phyloP scores from a whole-genome alignment of 1,139 yeast genomes.

The Sugiyamaella xylanicola region DNA sequence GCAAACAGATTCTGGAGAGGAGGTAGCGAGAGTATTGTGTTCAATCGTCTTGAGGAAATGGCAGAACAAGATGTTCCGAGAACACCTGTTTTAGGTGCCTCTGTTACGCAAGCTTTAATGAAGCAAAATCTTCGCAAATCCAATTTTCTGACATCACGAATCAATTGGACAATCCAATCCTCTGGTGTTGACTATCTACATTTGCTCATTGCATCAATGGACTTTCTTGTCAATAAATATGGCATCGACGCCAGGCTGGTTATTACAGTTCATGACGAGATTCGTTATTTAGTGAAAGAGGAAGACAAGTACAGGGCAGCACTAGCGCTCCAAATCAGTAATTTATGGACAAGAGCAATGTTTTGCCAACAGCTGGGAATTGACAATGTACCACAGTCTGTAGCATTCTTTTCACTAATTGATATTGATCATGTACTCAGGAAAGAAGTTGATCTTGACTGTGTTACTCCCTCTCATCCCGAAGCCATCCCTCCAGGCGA shows the following conservation, averaged over 20 bases:
- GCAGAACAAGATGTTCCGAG: constrained; percentile 82
- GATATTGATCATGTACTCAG: constrained; percentile 87
- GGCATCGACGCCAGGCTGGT: constrained; percentile 75
- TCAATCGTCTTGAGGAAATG: constrained; percentile 82
- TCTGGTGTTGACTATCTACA: constrained; percentile 97
- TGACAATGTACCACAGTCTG: constrained; percentile 85
- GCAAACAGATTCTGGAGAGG: constrained; percentile 68
- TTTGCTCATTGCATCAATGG: constrained; percentile 82
- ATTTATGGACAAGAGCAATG: constrained; percentile 95
- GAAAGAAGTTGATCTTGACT: constrained; percentile 85
- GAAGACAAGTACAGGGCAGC: constrained; percentile 77
- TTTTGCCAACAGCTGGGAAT: constrained; percentile 93
- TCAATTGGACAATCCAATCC: constrained; percentile 98
- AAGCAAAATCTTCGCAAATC: constrained; percentile 65
- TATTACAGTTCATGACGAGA: constrained; percentile 94
- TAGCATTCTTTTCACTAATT: constrained; percentile 94
- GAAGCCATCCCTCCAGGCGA: constrained; percentile 77
- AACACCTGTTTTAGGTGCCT: constrained; percentile 93
- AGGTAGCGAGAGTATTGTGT: constrained; percentile 91
- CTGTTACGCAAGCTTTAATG: constrained; percentile 83
- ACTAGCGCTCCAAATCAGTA: constrained; percentile 81
- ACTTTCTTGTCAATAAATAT: constrained; percentile 67
- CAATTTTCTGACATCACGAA: constrained; percentile 80
- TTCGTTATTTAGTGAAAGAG: constrained; percentile 75
- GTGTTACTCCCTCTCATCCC: constrained; percentile 88